Evolutionary conservation across 371 early-diverging fungal species (phyloP).

Genomic region (Actinomortierella ambigua): DNA sequence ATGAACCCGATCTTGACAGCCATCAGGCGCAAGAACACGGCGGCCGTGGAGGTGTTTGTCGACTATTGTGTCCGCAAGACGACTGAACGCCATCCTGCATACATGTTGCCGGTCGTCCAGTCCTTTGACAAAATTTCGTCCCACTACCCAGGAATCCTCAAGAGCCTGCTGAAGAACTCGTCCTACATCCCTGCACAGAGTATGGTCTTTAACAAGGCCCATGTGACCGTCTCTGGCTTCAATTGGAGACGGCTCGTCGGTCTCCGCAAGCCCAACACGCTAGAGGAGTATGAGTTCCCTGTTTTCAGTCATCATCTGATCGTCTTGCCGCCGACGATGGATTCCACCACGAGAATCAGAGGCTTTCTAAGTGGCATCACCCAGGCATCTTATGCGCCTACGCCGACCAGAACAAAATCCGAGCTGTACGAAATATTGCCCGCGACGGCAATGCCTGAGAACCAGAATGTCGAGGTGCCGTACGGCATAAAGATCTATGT

Average conservation of each 20-base stretch:
- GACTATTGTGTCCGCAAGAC: constrained; percentile 43
- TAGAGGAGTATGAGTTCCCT: constrained; percentile 37
- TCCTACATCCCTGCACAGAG: constrained; percentile 43
- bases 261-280: constrained; percentile 25
- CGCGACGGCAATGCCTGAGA: neutral
- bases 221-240: constrained; percentile 21
- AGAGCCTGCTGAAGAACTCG: constrained; percentile 36
- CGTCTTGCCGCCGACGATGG: too few relatives aligned
- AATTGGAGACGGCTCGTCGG: too few relatives aligned
- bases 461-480: too few relatives aligned
- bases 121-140: constrained; percentile 35
- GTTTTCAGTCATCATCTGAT: constrained; percentile 17
- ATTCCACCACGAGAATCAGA: too few relatives aligned
- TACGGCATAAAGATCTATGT: constrained; percentile 39
- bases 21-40: constrained; percentile 29
- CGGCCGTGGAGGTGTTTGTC: constrained; percentile 28
- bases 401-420: constrained; percentile 19
- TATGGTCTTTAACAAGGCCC: constrained; percentile 20
- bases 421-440: constrained; percentile 9
- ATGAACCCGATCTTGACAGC: constrained; percentile 41
- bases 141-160: constrained; percentile 28
- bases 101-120: constrained; percentile 42
- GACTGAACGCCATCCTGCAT: constrained; percentile 40
- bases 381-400: constrained; percentile 12
- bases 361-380: constrained; percentile 29